Base-by-base conservation (phyloP, 306 rosid species). In the Benincasa hispida region DNA sequence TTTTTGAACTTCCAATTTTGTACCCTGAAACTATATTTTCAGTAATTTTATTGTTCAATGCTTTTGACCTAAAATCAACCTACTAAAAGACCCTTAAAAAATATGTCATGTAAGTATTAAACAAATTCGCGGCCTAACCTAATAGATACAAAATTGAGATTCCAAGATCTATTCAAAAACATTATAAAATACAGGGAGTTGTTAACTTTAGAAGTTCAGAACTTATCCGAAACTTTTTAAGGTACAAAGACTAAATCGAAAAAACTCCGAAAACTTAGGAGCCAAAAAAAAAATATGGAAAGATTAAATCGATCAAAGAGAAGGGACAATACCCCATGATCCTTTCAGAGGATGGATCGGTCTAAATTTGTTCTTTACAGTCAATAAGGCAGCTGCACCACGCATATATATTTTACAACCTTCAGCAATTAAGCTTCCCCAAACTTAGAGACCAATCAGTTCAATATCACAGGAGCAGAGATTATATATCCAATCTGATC, bases 301-400 rank as follows among this genome's bases (percentile, higher is more conserved):
- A 24, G 59, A 72, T 24, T 42, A 72, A 42, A 27, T 30, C 7
- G 28, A 18, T 30, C 48, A 65, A 63, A 34, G 27, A 35, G 48
- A 51, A 41, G 8, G 50, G 18, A 22, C 77, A 72, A 4, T 84
- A 89, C 93, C 91, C 79, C 50, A 80, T 76, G 91, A 85, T 62
- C 85, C 83, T 69, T 81, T 83, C 37, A 72, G 50, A 19, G 79
- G 79, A 79, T 32, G 79, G 67, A 81, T 60, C 81, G 32, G 91
- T 77, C 74, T 84, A 60, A 85, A 57, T 67, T 80, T 87, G 84
- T 50, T 79, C 65, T 77, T 87, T 34, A 83, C 78, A 72, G 82
- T 76, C 37, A 61, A 76, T 18, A 83, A 68, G 1, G 72, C 69
- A 76, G 73, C 80, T 25, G 17, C 7, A 41, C 12, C 37, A 24